Conservation (phyloP, 1,284 basidiomycete genomes). For the Sporisorium graminicola region DNA sequence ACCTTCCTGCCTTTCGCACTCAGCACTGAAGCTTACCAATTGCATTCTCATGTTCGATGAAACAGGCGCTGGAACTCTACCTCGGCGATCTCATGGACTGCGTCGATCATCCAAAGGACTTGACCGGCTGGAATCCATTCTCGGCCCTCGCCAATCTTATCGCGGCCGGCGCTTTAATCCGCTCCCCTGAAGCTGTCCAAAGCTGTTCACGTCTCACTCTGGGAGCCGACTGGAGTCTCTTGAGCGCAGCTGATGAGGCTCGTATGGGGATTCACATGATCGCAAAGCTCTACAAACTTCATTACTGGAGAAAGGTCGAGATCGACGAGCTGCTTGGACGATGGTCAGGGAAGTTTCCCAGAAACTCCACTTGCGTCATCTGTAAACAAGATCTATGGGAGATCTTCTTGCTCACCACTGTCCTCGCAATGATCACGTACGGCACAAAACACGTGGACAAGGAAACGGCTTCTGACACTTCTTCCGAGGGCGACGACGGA, state of each 20-base stretch:
- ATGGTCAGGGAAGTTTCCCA: slow-evolving; percentile 25
- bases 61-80: slow-evolving; percentile 11
- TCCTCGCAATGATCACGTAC: slow-evolving; percentile 8
- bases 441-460: slow-evolving; percentile 29
- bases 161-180: slow-evolving; percentile 21
- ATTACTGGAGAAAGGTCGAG: slow-evolving; percentile 4
- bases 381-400: slow-evolving; percentile 37
- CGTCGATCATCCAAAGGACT: slow-evolving; percentile 36
- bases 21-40: background rate
- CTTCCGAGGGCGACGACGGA: slow-evolving; percentile 5
- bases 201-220: slow-evolving; percentile 30
- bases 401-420: slow-evolving; percentile 21
- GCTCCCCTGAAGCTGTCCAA: slow-evolving; percentile 9
- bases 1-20: background rate
- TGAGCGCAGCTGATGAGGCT: background rate
- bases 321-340: slow-evolving; percentile 10
- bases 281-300: background rate
- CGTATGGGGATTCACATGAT: slow-evolving; percentile 8
- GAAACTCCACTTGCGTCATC: slow-evolving; percentile 15
- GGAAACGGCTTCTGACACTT: slow-evolving; percentile 32
- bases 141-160: slow-evolving; percentile 26
- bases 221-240: slow-evolving; percentile 7
- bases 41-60: background rate
- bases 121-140: slow-evolving; percentile 24
- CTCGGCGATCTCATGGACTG: slow-evolving; percentile 37